These are phyloP conservation scores for Pyrenophora tritici-repentis DNA, from an alignment of 2,329 filamentous ascomycete genomes.

Conservation along the genomic window DNA sequence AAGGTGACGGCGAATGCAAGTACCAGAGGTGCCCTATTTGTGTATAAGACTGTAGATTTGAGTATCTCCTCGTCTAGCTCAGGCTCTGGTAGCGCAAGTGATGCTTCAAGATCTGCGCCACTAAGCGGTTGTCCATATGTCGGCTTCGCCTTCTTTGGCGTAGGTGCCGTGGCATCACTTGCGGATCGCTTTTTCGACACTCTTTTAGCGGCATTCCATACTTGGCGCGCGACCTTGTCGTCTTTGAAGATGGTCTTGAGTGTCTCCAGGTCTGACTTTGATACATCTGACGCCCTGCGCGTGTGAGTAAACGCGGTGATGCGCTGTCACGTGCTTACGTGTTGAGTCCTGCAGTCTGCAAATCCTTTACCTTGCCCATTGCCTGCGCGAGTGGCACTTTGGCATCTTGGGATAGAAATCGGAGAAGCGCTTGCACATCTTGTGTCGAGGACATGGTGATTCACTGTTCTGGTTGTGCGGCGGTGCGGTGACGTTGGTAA, in stretches of 20 bases:
- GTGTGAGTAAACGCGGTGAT: conserved; percentile 22
- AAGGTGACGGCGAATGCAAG: conserved; percentile 78
- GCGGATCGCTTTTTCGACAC: conserved; percentile 60
- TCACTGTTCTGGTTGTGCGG: background rate
- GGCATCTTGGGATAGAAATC: conserved; percentile 63
- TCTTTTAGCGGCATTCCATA: conserved; percentile 62
- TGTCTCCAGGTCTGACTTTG: conserved; percentile 53
- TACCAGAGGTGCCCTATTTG: conserved; percentile 81
- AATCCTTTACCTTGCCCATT: conserved; percentile 60
- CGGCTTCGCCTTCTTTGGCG: conserved; percentile 44
- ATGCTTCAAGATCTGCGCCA: conserved; percentile 66
- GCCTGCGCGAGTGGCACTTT: conserved; percentile 61
- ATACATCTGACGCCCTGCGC: conserved; percentile 52
- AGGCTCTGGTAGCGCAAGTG: conserved; percentile 63
- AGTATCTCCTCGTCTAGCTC: conserved; percentile 65
- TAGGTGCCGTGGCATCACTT: conserved; percentile 30
- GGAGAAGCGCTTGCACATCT: conserved; percentile 56
- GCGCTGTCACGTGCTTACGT: conserved; percentile 54
- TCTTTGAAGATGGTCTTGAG: conserved; percentile 55
- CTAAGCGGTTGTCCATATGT: conserved; percentile 37
- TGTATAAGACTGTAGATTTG: conserved; percentile 63
- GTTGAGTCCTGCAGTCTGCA: conserved; percentile 56
- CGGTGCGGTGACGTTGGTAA: conserved; percentile 8
- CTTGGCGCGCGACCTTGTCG: conserved; percentile 61
- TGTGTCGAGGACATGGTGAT: conserved; percentile 38